Percentiles rank a stretch among this genome's conserved stretches.
phyloP scores from a whole-genome alignment of 1,284 basidiomycete species.

The Mycosarcoma maydis region DNA sequence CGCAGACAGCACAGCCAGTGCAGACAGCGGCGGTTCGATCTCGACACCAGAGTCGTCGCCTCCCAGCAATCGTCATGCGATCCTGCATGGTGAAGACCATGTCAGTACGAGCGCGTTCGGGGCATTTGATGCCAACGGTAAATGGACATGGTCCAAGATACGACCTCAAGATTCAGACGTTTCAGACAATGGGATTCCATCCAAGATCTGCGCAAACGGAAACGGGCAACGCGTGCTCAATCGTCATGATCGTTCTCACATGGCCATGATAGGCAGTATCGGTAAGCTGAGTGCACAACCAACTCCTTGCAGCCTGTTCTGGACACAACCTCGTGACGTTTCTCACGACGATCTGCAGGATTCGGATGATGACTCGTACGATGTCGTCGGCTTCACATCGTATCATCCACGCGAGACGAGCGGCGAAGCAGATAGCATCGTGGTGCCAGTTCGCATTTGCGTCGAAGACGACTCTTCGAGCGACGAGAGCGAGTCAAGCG shows the following conservation, averaged over 20 bases:
- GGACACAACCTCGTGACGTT: neutral
- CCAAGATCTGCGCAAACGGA: no score
- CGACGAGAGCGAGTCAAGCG: slow-evolving; percentile 30
- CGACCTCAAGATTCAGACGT: neutral
- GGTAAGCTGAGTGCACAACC: slow-evolving; percentile 1
- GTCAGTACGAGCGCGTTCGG: slow-evolving; percentile 2
- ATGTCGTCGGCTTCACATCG: slow-evolving; percentile 27
- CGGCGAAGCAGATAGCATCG: slow-evolving; percentile 13
- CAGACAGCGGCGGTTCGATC: slow-evolving; percentile 26
- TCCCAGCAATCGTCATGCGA: slow-evolving; percentile 7
- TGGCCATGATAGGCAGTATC: slow-evolving; percentile 16
- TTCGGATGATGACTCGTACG: slow-evolving; percentile 4
- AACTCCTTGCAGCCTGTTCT: neutral
- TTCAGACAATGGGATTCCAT: no score
- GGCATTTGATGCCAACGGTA: slow-evolving; percentile 14
- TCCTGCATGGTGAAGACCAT: slow-evolving; percentile 7
- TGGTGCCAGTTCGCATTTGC: slow-evolving; percentile 19
- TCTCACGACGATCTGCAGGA: neutral
- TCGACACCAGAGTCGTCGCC: slow-evolving; percentile 27
- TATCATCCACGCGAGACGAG: slow-evolving; percentile 3
- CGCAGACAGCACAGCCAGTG: slow-evolving; percentile 20
- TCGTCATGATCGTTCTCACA: slow-evolving; percentile 18
- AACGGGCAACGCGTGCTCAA: slow-evolving; percentile 9
- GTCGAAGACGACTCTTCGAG: slow-evolving; percentile 36
- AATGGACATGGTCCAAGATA: slow-evolving; percentile 17